Evolutionary conservation across 139 green algal genomes (phyloP), one percentile per base, ranked within the genome.

Genomic region (Mesotaenium endlicherianum): DNA sequence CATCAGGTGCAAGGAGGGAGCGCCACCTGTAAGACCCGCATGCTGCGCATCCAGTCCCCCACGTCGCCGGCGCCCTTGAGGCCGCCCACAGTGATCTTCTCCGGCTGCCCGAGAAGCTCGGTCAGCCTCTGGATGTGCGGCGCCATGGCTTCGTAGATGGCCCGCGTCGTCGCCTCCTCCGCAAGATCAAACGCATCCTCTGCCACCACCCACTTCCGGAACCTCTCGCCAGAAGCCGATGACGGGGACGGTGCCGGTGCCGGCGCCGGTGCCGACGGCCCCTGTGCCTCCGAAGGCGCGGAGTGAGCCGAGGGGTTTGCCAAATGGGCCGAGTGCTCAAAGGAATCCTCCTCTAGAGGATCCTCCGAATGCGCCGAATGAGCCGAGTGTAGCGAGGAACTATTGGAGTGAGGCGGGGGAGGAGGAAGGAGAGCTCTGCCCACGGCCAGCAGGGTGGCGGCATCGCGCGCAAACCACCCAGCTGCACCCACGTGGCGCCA

Each of bases 161-260:
- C 92, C n/a, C 89, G 20, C 0, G 38, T 64, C 1, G 90, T 89
- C 17, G 45, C 77, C 3, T 86, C 58, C 8, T 92, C 83, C 1
- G 89, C 89, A 0, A 95, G 74, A 1, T 86, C 89, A 82, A 96
- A 97, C 0, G 93, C 94, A 82, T 97, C 93, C 0, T 75, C 79
- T 0, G 84, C 92, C 16, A 97, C 87, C 57, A 96, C 74, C 92
- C 90, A 92, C 11, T 89, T 3, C 43, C 17, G 72, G 8, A 81
- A 36, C 47, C 36, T 58, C 11, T 77, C 69, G 16, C 3, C 34
- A 4, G n/a, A 47, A 3, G 5, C 4, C 44, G 16, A 4, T 53
- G 31, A 31, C 3, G 41, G 69, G 69, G 17, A 16, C 30, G 44
- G 20, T 53, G 69, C 5, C 30, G 5, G 14, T 70, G 59, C n/a